A percentile compares a stretch with the other conserved stretches of the same genome.
phyloP scores from a whole-genome alignment of 78 protist species.

The Polysphondylium violaceum region DNA sequence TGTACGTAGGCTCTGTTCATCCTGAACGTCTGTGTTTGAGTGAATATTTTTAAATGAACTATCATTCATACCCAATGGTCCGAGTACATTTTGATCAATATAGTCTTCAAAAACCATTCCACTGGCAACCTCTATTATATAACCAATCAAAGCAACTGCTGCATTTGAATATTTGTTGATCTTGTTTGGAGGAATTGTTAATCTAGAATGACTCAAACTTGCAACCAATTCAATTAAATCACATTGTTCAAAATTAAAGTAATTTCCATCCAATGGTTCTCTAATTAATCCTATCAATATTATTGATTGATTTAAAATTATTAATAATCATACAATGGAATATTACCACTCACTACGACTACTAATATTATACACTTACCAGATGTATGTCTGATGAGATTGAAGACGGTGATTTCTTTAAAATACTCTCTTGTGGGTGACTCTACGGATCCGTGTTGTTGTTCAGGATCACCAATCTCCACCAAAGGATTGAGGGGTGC shows the following conservation, averaged over 20 bases:
- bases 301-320: no score
- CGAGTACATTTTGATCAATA: slow-evolving; percentile 25
- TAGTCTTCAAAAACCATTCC: slow-evolving; percentile 51
- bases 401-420: slow-evolving; percentile 34
- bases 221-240: slow-evolving; percentile 19
- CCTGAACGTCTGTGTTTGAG: background rate
- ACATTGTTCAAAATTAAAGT: slow-evolving; percentile 46
- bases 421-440: background rate
- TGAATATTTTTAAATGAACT: slow-evolving; percentile 31
- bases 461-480: no score
- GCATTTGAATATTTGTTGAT: slow-evolving; percentile 56
- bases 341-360: background rate
- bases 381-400: slow-evolving; percentile 63
- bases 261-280: slow-evolving; percentile 72
- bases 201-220: slow-evolving; percentile 8
- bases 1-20: slow-evolving; percentile 16
- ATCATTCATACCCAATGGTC: slow-evolving; percentile 43
- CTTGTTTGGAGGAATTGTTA: slow-evolving; percentile 11
- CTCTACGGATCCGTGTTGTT: background rate
- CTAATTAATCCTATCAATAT: slow-evolving; percentile 42
- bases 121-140: slow-evolving; percentile 26
- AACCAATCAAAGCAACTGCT: slow-evolving; percentile 68
- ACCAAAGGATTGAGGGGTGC: slow-evolving; percentile 32
- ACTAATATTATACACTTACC: slow-evolving; percentile 16
- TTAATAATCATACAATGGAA: background rate